Evolutionary conservation across 352 stramenopile genomes (phyloP).

Genomic region (Phytophthora fragariaefolia): DNA sequence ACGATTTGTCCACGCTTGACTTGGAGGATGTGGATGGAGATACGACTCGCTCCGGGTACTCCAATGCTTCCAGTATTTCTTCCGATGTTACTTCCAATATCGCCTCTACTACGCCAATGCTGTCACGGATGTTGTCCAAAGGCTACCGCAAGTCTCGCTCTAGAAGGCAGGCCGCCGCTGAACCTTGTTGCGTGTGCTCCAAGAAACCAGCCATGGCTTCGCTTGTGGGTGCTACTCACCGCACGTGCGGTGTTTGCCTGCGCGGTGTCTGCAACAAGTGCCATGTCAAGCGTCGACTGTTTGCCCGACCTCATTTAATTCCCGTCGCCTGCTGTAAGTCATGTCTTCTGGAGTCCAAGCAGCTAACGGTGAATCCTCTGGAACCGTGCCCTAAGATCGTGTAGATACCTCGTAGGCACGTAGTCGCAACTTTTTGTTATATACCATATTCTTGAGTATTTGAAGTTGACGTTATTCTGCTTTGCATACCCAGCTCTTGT

Average conservation of each 20-base stretch:
- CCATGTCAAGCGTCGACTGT: conserved; percentile 49
- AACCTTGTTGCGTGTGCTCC: conserved; percentile 36
- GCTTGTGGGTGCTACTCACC: conserved; percentile 28
- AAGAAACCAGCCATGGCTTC: conserved; percentile 38
- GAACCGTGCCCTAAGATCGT: conserved; percentile 51
- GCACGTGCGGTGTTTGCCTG: conserved; percentile 49
- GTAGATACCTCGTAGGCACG: background rate
- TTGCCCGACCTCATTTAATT: conserved; percentile 45
- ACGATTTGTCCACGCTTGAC: conserved; percentile 24
- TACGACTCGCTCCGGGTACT: conserved; percentile 8
- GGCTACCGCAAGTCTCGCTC: conserved; percentile 23
- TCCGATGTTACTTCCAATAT: conserved; percentile 12
- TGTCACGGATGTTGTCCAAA: conserved; percentile 26
- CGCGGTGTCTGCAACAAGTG: conserved; percentile 55
- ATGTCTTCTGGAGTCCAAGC: conserved; percentile 51
- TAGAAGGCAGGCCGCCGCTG: conserved; percentile 20
- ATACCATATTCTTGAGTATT: no score
- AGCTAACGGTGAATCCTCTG: conserved; percentile 44
- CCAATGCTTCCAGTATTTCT: conserved; percentile 22
- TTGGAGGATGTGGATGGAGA: conserved; percentile 21
- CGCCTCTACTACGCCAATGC: conserved; percentile 12
- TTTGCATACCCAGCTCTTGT: no score
- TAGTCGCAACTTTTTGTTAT: background rate
- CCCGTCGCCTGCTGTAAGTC: conserved; percentile 57
- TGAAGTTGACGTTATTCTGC: no score